Percentiles rank a stretch among this genome's conserved stretches.
Conservation (phyloP, 371 early-diverging fungal genomes). For the Entomophthora muscae region DNA sequence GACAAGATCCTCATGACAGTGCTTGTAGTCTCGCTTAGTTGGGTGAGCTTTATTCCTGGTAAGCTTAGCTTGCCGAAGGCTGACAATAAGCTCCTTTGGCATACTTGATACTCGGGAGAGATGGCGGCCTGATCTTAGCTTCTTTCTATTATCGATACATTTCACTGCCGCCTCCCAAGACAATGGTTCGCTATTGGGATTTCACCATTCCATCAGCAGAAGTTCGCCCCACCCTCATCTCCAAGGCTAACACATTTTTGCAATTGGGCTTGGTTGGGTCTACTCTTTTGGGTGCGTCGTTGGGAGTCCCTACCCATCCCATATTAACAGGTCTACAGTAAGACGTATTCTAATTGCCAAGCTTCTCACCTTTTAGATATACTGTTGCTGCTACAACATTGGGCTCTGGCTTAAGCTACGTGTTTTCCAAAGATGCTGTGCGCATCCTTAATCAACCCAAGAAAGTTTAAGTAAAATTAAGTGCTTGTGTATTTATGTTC, state of each 20-base stretch:
- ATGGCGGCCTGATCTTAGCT: slow-evolving; percentile 55
- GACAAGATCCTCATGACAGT: slow-evolving; percentile 91
- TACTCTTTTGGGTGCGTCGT: slow-evolving; percentile 38
- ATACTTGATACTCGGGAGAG: slow-evolving; percentile 69
- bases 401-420: slow-evolving; percentile 57
- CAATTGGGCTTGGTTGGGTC: slow-evolving; percentile 67
- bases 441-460: slow-evolving; percentile 23
- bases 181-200: slow-evolving; percentile 70
- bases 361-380: slow-evolving; percentile 19
- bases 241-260: slow-evolving; percentile 84
- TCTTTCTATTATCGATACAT: slow-evolving; percentile 75
- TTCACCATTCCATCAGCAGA: slow-evolving; percentile 79
- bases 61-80: slow-evolving; percentile 8
- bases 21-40: slow-evolving; percentile 60
- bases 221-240: slow-evolving; percentile 69
- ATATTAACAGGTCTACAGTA: slow-evolving; percentile 21
- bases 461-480: too few species aligned
- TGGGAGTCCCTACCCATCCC: slow-evolving; percentile 16
- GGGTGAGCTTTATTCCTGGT: slow-evolving; percentile 62
- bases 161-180: slow-evolving; percentile 79
- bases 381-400: slow-evolving; percentile 65
- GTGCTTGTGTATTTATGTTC: too few species aligned
- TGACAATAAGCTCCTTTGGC: slow-evolving; percentile 44
- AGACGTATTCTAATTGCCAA: slow-evolving; percentile 2
- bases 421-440: slow-evolving; percentile 58